Percentiles rank a stretch among this genome's conserved stretches.
phyloP scores from a whole-genome alignment of 2,329 filamentous ascomycete genomes.

The Scytalidium sp. region DNA sequence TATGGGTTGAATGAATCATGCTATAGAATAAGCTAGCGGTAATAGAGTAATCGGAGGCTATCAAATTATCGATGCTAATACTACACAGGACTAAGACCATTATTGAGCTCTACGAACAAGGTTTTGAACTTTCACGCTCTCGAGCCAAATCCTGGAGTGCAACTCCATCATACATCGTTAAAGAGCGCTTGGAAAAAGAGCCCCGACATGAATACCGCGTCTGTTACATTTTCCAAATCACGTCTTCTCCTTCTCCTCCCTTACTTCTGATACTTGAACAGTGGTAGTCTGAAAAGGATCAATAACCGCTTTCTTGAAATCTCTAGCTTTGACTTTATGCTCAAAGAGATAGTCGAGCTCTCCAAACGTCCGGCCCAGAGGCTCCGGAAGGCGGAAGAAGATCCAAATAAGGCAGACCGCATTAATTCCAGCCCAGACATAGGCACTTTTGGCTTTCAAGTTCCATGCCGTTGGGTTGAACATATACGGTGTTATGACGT shows the following conservation, averaged over 20 bases:
- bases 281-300: slow-evolving; percentile 49
- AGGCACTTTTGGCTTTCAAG: slow-evolving; percentile 81
- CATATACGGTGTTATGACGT: slow-evolving; percentile 85
- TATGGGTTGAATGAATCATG: too few relatives aligned
- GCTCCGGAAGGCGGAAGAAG: slow-evolving; percentile 79
- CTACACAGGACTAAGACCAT: too few relatives aligned
- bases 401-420: slow-evolving; percentile 79
- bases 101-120: too few relatives aligned
- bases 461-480: slow-evolving; percentile 82
- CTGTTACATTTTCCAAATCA: too few relatives aligned
- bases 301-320: slow-evolving; percentile 53
- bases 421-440: slow-evolving; percentile 83
- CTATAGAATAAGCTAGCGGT: too few relatives aligned
- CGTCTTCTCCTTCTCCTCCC: background rate
- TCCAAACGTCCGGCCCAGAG: slow-evolving; percentile 74
- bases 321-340: slow-evolving; percentile 46
- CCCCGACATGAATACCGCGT: too few relatives aligned
- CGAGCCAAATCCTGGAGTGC: too few relatives aligned
- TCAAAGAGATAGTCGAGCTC: slow-evolving; percentile 84
- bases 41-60: too few relatives aligned
- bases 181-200: too few relatives aligned
- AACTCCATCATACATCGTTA: too few relatives aligned
- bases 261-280: background rate
- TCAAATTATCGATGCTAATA: too few relatives aligned
- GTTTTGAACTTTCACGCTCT: too few relatives aligned